These are phyloP conservation scores for Cryphonectria parasitica DNA, from an alignment of 2,329 filamentous ascomycete genomes.

Conservation along the genomic window DNA sequence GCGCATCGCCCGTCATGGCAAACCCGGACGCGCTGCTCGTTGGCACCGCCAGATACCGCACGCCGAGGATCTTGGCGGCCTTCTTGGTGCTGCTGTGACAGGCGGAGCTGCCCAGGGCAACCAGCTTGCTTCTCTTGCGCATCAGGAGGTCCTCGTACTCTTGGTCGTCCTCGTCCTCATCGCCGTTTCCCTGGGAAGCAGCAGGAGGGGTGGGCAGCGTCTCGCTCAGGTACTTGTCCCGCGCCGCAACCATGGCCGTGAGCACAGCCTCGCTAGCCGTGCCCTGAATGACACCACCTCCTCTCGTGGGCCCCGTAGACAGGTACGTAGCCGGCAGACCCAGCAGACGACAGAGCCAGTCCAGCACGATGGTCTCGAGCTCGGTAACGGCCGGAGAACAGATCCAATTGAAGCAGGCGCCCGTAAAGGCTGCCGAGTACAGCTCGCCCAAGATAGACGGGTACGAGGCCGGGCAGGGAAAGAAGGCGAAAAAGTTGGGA, in stretches of 20 bases:
- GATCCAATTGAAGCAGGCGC: conserved; percentile 96
- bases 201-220: conserved; percentile 50
- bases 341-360: conserved; percentile 84
- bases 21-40: conserved; percentile 67
- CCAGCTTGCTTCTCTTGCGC: conserved; percentile 69
- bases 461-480: conserved; percentile 80
- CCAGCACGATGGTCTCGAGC: conserved; percentile 88
- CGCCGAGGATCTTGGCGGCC: conserved; percentile 82
- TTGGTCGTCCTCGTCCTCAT: conserved; percentile 43
- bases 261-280: conserved; percentile 86
- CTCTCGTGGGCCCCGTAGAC: conserved; percentile 69
- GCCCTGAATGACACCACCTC: conserved; percentile 93
- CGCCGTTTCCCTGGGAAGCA: conserved; percentile 36
- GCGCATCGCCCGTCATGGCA: conserved; percentile 67
- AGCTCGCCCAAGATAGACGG: conserved; percentile 89
- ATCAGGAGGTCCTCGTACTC: conserved; percentile 73
- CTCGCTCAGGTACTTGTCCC: conserved; percentile 75
- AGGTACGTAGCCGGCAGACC: conserved; percentile 74
- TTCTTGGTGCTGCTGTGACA: conserved; percentile 87
- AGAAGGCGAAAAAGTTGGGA: conserved; percentile 96
- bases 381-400: conserved; percentile 92
- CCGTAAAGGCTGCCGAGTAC: conserved; percentile 86
- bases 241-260: conserved; percentile 83
- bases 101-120: conserved; percentile 79
- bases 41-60: conserved; percentile 74